Conservation (phyloP, 2,329 filamentous ascomycete species). For the Penicillium sp. region DNA sequence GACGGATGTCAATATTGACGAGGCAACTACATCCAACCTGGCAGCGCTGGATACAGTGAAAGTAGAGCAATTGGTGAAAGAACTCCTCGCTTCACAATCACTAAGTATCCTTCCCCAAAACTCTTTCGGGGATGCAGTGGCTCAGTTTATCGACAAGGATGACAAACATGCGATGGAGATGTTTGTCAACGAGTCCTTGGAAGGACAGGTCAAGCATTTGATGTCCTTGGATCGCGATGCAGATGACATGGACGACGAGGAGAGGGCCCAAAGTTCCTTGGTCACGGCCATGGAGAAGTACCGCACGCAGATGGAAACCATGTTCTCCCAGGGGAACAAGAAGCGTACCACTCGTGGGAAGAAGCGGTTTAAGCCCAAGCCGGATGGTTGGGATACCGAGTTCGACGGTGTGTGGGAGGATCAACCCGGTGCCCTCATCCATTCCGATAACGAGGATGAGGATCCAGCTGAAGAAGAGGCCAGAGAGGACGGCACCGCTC, state of each 20-base stretch:
- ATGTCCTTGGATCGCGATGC: constrained; percentile 63
- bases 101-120: constrained; percentile 91
- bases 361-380: constrained; percentile 67
- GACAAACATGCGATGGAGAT: constrained; percentile 87
- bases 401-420: constrained; percentile 82
- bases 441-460: constrained; percentile 49
- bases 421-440: constrained; percentile 62
- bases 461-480: constrained; percentile 45
- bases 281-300: constrained; percentile 69
- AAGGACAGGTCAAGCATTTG: constrained; percentile 66
- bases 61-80: constrained; percentile 80
- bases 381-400: constrained; percentile 82
- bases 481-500: constrained; percentile 44
- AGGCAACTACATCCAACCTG: constrained; percentile 57
- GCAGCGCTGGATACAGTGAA: constrained; percentile 68
- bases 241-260: constrained; percentile 64
- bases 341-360: constrained; percentile 49
- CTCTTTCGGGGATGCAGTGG: constrained; percentile 86
- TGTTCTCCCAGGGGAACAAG: constrained; percentile 62
- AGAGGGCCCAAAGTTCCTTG: constrained; percentile 64
- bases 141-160: constrained; percentile 89
- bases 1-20: constrained; percentile 57
- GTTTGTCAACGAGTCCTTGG: constrained; percentile 68
- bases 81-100: constrained; percentile 81
- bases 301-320: constrained; percentile 63